Evolutionary conservation across 352 stramenopile genomes (phyloP).

Genomic region (Phytophthora melonis): DNA sequence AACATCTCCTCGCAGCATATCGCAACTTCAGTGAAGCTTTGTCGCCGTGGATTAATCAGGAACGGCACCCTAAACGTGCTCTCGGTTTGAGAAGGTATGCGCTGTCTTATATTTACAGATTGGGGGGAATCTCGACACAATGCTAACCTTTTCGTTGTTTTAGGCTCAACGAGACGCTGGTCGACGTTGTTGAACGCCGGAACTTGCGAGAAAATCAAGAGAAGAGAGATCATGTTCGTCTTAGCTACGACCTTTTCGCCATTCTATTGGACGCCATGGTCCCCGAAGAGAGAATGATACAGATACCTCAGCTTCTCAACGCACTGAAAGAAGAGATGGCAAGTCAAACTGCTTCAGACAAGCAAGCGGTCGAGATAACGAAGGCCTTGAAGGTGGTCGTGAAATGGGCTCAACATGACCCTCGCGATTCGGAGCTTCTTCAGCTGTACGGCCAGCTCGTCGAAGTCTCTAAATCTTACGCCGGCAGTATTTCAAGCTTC

Average conservation of each 20-base stretch:
- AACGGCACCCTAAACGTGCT: background rate
- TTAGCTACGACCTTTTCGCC: background rate
- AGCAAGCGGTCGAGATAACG: background rate
- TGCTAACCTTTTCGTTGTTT: background rate
- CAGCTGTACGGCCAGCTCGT: background rate
- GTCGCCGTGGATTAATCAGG: background rate
- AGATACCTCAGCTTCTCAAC: background rate
- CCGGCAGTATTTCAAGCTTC: background rate
- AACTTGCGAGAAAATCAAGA: background rate
- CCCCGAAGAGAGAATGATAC: background rate
- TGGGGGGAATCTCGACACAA: background rate
- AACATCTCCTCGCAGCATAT: background rate
- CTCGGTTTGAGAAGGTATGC: background rate
- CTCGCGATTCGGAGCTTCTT: background rate
- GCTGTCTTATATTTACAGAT: background rate
- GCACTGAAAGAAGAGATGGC: background rate
- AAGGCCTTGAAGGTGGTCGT: background rate
- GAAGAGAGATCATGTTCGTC: background rate
- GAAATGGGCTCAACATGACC: background rate
- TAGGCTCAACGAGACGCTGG: background rate
- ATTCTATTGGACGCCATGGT: background rate
- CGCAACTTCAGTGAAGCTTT: background rate
- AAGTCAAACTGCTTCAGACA: background rate
- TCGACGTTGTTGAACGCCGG: background rate
- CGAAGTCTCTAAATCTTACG: background rate